phyloP scores from a whole-genome alignment of 2,329 filamentous ascomycete species.

The Laburnicola sp. region DNA sequence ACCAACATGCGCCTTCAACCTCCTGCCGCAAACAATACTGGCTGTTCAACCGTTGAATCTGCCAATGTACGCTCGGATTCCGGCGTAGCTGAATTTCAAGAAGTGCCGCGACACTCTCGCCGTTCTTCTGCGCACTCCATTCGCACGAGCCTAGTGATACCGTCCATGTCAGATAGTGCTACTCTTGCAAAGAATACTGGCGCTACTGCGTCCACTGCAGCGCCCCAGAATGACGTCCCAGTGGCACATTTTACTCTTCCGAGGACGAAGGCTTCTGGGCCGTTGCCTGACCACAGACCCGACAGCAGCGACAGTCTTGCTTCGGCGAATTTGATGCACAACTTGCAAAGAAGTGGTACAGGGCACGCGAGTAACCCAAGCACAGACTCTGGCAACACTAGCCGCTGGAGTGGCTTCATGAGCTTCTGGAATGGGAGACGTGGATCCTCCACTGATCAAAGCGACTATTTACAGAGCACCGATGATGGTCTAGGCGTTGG shows the following conservation, averaged over 20 bases:
- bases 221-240: conserved; percentile 61
- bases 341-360: conserved; percentile 69
- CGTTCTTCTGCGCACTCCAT: conserved; percentile 42
- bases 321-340: conserved; percentile 71
- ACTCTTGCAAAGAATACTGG: conserved; percentile 62
- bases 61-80: conserved; percentile 27
- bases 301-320: conserved; percentile 70
- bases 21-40: conserved; percentile 30
- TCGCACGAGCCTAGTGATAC: conserved; percentile 58
- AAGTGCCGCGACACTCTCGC: conserved; percentile 34
- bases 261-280: conserved; percentile 52
- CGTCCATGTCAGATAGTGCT: conserved; percentile 61
- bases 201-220: conserved; percentile 65
- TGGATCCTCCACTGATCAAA: conserved; percentile 56
- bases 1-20: conserved; percentile 43
- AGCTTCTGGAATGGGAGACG: conserved; percentile 64
- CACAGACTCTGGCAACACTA: conserved; percentile 59
- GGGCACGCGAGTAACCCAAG: conserved; percentile 60
- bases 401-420: conserved; percentile 71
- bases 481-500: conserved; percentile 44
- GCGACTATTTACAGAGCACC: conserved; percentile 54
- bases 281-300: conserved; percentile 52
- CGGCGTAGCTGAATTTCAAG: conserved; percentile 24
- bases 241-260: conserved; percentile 68
- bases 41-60: conserved; percentile 49